Base-by-base conservation (phyloP, 345 rosid species). In the Citrus inodora region DNA sequence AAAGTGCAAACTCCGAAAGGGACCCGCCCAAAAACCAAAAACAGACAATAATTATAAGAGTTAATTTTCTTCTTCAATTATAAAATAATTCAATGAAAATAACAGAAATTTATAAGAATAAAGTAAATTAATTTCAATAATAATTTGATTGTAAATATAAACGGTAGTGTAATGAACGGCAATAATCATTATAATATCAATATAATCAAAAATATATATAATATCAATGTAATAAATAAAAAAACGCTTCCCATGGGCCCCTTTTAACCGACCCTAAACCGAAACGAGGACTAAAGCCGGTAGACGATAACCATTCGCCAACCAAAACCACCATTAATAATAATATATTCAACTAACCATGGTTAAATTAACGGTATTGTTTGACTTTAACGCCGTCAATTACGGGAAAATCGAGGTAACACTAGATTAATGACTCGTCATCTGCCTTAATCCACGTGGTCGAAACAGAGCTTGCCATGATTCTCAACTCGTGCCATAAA, bases 371-470 rank as follows among this genome's bases (percentile, higher is more conserved):
- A 67, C 55, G 4, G 22, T 10, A 11, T 2, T 6, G 14, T 35
- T 56, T 3, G 33, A 17, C 14, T 58, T 19, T 69, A 7, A 77
- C 74, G 67, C 56, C 59, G 80, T 68, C 16, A 27, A 21, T 4
- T 42, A 46, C 74, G 77, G 56, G 65, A 25, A 74, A 38, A 37
- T 27, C 9, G 61, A 53, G 56, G 71, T 17, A 67, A n/a, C 1
- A 21, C 4, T 7, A 9, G 10, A 1, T 38, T 9, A 38, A 17
- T 25, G 75, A 64, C 28, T 33, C 27, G 65, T 72, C 80, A 55
- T 32, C 32, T 32, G 17, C 40, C 3, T 13, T 6, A 5, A 25
- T 4, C 70, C 72, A 76, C 70, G 81, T 74, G 83, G 81, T 51
- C 76, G 65, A 78, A 63, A 21, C 8, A 6, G 40, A 6, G 40